Base-by-base conservation (phyloP, 768 basidiomycete species). In the Lentinus brumalis region DNA sequence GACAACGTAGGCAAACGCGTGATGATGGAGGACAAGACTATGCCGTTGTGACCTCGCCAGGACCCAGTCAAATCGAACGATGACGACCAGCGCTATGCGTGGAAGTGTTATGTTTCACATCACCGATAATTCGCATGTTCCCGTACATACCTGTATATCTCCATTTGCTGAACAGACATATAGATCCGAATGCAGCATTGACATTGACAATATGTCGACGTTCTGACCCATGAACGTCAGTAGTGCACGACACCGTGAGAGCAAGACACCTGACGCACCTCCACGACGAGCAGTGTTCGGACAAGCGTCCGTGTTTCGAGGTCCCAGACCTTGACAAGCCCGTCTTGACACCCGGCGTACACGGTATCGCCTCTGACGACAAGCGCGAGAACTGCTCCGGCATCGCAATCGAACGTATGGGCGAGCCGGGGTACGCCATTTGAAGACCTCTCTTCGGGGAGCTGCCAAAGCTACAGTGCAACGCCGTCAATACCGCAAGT, bases 301-400 rank as follows among this genome's bases (percentile, higher is more conserved):
- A 98, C 87, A 40, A 92, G 78, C 0, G 94, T 93, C 64, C 86
- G 88, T 0, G 95, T 96, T 71, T 96, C 94, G 8, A 97, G 75
- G 72, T 98, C 96, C 75, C 92, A 85, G 5, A 98, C 88, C 64
- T 90, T 89, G 67, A 98, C 92, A 66, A 91, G 88, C 3, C 96
- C 96, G 63, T 94, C 94, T 74, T 98, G 96, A 67, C 95, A 91
- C 0, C 94, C 96, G 7, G 93, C 96, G 68, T 89, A 97, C 21
- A 98, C 80, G 1, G 92, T 91, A 18, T 92, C 91, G 21, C 87
- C 88, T 38, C 81, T 80, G 0, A 84, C 83, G 2, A 86, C 85
- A 30, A 98, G 79, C 0, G 93, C 85, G n/a, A 95, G 79, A 6
- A 97, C 86, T 0, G 94, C 96, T 2, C 94, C 92, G 65, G 85